phyloP scores from a whole-genome alignment of 1,139 yeast genomes.

The Lodderomyces metapsilosis region DNA sequence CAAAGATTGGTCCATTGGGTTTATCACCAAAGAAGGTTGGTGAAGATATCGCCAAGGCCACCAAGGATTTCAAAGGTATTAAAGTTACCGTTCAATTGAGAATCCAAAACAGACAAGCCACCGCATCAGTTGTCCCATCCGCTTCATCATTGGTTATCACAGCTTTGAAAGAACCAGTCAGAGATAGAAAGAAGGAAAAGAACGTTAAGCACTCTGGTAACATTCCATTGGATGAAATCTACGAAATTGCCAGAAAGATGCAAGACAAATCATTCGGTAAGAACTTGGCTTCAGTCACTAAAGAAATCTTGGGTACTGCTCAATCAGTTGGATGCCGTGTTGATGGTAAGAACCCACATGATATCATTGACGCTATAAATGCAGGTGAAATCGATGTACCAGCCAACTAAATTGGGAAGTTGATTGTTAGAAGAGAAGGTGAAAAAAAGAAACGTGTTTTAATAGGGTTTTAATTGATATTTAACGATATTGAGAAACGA shows the following conservation, averaged over 20 bases:
- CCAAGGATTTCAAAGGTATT: slow-evolving; percentile 98
- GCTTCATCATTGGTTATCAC: slow-evolving; percentile 99
- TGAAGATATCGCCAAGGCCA: slow-evolving; percentile 99
- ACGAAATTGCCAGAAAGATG: slow-evolving; percentile 98
- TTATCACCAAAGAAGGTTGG: slow-evolving; percentile 99
- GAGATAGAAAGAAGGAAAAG: slow-evolving; percentile 99
- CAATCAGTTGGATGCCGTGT: slow-evolving; percentile 99
- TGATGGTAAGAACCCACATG: slow-evolving; percentile 99
- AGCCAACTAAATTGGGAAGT: slow-evolving; percentile 58
- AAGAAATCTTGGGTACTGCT: slow-evolving; percentile 99
- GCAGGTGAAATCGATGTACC: slow-evolving; percentile 97
- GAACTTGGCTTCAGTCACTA: slow-evolving; percentile 93
- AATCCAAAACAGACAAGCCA: slow-evolving; percentile 99
- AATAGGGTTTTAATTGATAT: slow-evolving; percentile 18
- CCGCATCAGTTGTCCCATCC: slow-evolving; percentile 98
- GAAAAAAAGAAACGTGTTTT: slow-evolving; percentile 14
- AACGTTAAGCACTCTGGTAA: slow-evolving; percentile 99
- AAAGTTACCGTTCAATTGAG: slow-evolving; percentile 98
- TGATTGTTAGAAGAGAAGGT: neutral
- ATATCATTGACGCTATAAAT: slow-evolving; percentile 95
- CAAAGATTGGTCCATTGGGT: slow-evolving; percentile 99
- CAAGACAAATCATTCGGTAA: slow-evolving; percentile 97
- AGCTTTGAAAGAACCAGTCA: slow-evolving; percentile 99
- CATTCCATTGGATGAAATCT: slow-evolving; percentile 95
- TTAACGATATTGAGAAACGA: slow-evolving; percentile 12